Percentiles rank a stretch among this genome's conserved stretches.
Evolutionary conservation across 2,329 filamentous ascomycete species (phyloP).

Genomic region (Grosmannia huntii): DNA sequence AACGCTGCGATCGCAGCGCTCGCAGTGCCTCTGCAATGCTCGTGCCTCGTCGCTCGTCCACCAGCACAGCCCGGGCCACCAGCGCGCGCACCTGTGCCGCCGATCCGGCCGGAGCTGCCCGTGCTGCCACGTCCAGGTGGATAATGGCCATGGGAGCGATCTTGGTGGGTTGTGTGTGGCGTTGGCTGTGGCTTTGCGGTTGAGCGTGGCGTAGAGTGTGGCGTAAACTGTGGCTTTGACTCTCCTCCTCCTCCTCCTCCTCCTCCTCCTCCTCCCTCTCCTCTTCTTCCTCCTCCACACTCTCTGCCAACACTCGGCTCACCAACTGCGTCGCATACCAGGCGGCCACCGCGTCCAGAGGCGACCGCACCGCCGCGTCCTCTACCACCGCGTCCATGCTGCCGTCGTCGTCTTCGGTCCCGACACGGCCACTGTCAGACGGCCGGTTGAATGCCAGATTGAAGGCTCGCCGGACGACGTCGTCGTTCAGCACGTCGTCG

Average conservation of each 20-base stretch:
- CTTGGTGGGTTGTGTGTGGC: too few species aligned
- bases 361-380: constrained; percentile 72
- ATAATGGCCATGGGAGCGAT: too few species aligned
- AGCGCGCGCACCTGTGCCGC: constrained; percentile 51
- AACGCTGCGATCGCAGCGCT: constrained; percentile 31
- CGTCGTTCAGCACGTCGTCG: constrained; percentile 66
- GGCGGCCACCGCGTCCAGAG: constrained; percentile 78
- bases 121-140: constrained; percentile 52
- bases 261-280: constrained; percentile 21
- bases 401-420: constrained; percentile 52
- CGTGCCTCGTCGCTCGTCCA: constrained; percentile 37
- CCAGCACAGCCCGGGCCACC: constrained; percentile 44
- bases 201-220: too few species aligned
- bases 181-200: too few species aligned
- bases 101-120: constrained; percentile 66
- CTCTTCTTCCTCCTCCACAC: constrained; percentile 33
- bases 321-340: constrained; percentile 75
- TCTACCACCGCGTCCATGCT: constrained; percentile 69
- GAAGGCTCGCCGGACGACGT: constrained; percentile 72
- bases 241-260: constrained; percentile 21
- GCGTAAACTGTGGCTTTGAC: too few species aligned
- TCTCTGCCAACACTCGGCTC: constrained; percentile 53
- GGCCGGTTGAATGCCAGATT: constrained; percentile 81
- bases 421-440: too few species aligned
- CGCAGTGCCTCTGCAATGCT: constrained; percentile 45